Percentiles rank a stretch among this genome's conserved stretches.
These are phyloP conservation scores for Phytophthora europaea DNA, from an alignment of 352 stramenopile genomes.

Conservation along the genomic window DNA sequence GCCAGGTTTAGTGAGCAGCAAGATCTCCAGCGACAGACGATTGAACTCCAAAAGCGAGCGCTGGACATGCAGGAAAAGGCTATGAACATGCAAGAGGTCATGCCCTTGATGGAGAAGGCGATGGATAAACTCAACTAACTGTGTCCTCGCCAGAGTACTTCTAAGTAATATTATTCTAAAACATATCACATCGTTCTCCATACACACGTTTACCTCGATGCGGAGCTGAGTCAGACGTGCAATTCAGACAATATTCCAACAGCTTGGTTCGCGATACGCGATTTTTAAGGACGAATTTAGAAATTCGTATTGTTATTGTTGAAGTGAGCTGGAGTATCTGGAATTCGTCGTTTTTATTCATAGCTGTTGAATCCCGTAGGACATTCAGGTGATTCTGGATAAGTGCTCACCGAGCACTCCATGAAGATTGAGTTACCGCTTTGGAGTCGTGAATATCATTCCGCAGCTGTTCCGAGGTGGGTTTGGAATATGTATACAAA, in stretches of 20 bases:
- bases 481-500: too few relatives aligned
- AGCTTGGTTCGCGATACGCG: too few relatives aligned
- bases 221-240: too few relatives aligned
- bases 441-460: too few relatives aligned
- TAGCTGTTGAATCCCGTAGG: neutral
- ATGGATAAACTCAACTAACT: conserved; percentile 37
- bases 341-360: neutral
- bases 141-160: neutral
- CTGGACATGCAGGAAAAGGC: conserved; percentile 41
- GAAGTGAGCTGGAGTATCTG: neutral
- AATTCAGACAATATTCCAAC: too few relatives aligned
- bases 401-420: neutral
- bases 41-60: conserved; percentile 31
- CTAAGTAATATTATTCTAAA: neutral
- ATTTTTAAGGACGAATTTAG: too few relatives aligned
- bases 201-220: too few relatives aligned
- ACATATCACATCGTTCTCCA: too few relatives aligned
- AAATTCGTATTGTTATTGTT: neutral
- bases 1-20: conserved; percentile 21
- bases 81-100: conserved; percentile 37
- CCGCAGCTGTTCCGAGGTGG: neutral
- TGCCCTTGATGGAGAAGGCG: conserved; percentile 39
- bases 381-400: neutral
- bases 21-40: conserved; percentile 31
- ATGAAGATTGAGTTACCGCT: too few relatives aligned